phyloP scores from a whole-genome alignment of 805 yeast genomes.

The Saturnispora sekii region DNA sequence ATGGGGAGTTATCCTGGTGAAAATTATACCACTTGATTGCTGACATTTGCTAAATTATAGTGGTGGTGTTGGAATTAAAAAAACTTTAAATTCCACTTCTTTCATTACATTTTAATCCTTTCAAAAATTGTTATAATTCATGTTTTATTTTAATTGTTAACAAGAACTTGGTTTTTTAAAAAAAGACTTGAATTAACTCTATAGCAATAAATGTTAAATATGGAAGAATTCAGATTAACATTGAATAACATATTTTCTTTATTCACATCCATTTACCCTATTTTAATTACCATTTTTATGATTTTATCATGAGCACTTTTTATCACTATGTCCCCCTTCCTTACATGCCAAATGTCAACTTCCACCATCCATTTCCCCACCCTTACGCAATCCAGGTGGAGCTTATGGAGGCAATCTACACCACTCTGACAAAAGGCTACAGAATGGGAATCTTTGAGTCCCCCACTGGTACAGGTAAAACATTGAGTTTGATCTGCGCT shows the following conservation, averaged over 20 bases:
- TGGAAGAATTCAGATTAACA: too few species aligned
- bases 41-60: too few species aligned
- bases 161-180: not conserved
- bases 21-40: too few species aligned
- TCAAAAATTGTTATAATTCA: not conserved
- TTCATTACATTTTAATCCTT: not conserved
- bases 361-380: slow-evolving; percentile 59
- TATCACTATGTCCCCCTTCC: not conserved
- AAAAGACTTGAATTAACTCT: not conserved
- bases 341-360: slow-evolving; percentile 18
- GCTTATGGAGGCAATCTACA: slow-evolving; percentile 69
- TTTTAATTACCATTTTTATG: not conserved
- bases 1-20: too few species aligned
- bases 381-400: slow-evolving; percentile 75
- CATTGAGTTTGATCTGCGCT: slow-evolving; percentile 77
- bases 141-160: not conserved
- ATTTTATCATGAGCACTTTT: not conserved
- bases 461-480: slow-evolving; percentile 94
- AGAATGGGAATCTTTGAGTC: slow-evolving; percentile 81
- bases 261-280: not conserved
- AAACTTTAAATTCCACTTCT: not conserved
- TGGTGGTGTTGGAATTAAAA: not conserved
- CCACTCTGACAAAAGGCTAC: slow-evolving; percentile 39
- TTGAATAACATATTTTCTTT: not conserved
- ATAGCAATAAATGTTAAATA: too few species aligned